phyloP scores from a whole-genome alignment of 169 alveolate species.

The Plasmodium gonderi region DNA sequence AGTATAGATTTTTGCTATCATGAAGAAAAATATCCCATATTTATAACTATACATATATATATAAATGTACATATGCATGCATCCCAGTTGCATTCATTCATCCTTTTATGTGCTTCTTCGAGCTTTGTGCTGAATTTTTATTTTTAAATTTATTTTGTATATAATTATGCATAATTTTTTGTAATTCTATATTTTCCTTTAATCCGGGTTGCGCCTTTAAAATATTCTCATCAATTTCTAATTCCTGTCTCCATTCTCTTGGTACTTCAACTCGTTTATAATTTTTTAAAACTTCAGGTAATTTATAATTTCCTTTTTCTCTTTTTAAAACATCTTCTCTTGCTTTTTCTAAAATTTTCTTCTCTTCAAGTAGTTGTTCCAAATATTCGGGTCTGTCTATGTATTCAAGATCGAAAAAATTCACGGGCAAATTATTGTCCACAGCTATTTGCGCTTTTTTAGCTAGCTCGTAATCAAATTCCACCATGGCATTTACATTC shows the following conservation, averaged over 20 bases:
- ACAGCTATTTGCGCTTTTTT: constrained; percentile 88
- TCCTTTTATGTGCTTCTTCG: constrained; percentile 38
- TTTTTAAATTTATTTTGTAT: constrained; percentile 61
- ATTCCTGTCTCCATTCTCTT: constrained; percentile 73
- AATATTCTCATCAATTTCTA: constrained; percentile 70
- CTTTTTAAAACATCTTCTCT: constrained; percentile 70
- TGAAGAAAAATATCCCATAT: too few relatives aligned
- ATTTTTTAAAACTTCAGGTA: constrained; percentile 66
- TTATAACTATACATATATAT: not conserved
- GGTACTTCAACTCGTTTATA: constrained; percentile 75
- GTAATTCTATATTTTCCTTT: constrained; percentile 74
- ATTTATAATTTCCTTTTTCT: constrained; percentile 63
- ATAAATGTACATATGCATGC: not conserved
- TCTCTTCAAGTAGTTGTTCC: constrained; percentile 56
- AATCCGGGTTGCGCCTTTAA: constrained; percentile 73
- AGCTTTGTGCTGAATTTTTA: not conserved
- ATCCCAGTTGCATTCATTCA: too few relatives aligned
- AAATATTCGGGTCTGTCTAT: constrained; percentile 78
- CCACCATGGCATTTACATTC: constrained; percentile 85
- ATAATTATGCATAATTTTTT: constrained; percentile 68
- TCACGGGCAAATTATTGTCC: constrained; percentile 83
- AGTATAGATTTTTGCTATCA: too few relatives aligned
- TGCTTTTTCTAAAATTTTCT: constrained; percentile 65
- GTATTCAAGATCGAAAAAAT: constrained; percentile 84
- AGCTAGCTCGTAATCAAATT: constrained; percentile 83